Percentiles rank a stretch among this genome's conserved stretches.
phyloP scores from a whole-genome alignment of 1,284 basidiomycete species.

The Takashimella koratensis region DNA sequence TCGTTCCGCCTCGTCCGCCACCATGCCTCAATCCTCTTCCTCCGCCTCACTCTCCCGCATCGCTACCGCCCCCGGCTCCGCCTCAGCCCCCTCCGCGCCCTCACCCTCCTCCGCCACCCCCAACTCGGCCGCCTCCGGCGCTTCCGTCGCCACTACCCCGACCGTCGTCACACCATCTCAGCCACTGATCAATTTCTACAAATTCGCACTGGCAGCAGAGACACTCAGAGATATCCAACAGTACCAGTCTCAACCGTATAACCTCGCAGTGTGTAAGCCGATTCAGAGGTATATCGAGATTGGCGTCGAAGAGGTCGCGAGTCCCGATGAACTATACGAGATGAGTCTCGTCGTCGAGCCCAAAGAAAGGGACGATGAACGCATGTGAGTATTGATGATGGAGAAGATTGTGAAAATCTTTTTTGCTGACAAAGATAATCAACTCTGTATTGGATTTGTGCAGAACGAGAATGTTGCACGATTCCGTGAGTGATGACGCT shows the following conservation, averaged over 20 bases:
- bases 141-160: slow-evolving; percentile 5
- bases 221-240: slow-evolving; percentile 94
- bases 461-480: not conserved
- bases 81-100: slow-evolving; percentile 3
- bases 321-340: slow-evolving; percentile 74
- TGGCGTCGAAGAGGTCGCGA: slow-evolving; percentile 64
- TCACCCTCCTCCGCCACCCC: slow-evolving; percentile 6
- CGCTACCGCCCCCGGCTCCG: slow-evolving; percentile 2
- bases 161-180: slow-evolving; percentile 7
- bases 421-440: no score
- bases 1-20: slow-evolving; percentile 5
- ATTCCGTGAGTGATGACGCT: not conserved
- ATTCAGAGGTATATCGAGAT: slow-evolving; percentile 76
- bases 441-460: no score
- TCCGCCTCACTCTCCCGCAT: slow-evolving; percentile 16
- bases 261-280: slow-evolving; percentile 65
- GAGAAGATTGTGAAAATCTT: not conserved
- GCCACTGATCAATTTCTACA: slow-evolving; percentile 87
- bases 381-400: not conserved
- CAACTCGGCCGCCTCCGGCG: slow-evolving; percentile 4
- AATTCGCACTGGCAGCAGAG: slow-evolving; percentile 88
- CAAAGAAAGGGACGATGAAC: slow-evolving; percentile 55
- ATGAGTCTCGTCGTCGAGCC: slow-evolving; percentile 83
- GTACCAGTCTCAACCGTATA: slow-evolving; percentile 89
- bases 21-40: slow-evolving; percentile 23